Conservation (phyloP, 441 rosid genomes). For the Gossypium armourianum region DNA sequence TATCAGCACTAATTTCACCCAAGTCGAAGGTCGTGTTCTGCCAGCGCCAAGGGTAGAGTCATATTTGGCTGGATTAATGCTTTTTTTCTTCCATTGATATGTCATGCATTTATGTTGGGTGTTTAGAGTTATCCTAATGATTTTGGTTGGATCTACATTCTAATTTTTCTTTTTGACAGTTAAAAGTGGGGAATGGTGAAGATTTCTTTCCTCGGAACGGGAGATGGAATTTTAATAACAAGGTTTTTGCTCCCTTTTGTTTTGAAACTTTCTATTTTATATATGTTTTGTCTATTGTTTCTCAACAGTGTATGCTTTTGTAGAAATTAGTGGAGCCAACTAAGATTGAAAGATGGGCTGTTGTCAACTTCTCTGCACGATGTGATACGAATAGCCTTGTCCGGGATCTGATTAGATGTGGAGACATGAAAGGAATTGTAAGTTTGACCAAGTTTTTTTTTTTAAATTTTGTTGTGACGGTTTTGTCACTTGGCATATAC, state of each 20-base stretch:
- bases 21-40: constrained; percentile 46
- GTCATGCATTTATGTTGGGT: background rate
- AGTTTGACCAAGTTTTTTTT: constrained; percentile 9
- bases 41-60: constrained; percentile 36
- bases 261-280: background rate
- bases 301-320: background rate
- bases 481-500: background rate
- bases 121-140: background rate
- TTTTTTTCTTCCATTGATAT: background rate
- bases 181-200: constrained; percentile 43
- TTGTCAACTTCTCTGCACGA: constrained; percentile 48
- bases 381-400: constrained; percentile 34
- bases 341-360: constrained; percentile 39
- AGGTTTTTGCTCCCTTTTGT: constrained; percentile 23
- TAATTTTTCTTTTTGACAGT: constrained; percentile 24
- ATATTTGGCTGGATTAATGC: background rate
- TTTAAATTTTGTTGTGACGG: background rate
- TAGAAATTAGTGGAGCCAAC: constrained; percentile 42
- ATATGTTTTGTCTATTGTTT: background rate
- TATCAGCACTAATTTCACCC: constrained; percentile 33
- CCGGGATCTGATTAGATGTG: constrained; percentile 32
- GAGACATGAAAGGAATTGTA: constrained; percentile 48
- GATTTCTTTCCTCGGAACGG: constrained; percentile 42
- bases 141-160: background rate
- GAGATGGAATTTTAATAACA: constrained; percentile 48